A percentile compares a stretch with the other conserved stretches of the same genome.
Evolutionary conservation across 305 asterid genomes (phyloP).

Genomic region (Fraxinus dipetala): DNA sequence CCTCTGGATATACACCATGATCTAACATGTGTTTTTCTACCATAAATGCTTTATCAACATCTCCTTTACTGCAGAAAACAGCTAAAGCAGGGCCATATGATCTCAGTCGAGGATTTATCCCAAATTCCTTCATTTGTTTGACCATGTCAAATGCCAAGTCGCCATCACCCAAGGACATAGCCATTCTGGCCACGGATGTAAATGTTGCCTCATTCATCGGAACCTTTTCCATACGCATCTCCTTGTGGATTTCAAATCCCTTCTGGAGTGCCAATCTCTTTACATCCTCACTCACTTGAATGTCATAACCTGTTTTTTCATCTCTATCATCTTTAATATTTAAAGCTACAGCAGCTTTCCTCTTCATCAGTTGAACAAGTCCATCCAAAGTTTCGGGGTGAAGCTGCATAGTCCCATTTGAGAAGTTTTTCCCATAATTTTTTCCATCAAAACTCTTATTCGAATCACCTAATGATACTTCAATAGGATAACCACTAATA

Average conservation of each 20-base stretch:
- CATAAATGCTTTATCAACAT: constrained; percentile 65
- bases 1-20: constrained; percentile 66
- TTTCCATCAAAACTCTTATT: constrained; percentile 14
- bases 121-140: constrained; percentile 59
- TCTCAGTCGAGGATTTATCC: constrained; percentile 62
- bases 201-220: constrained; percentile 74
- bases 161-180: constrained; percentile 73
- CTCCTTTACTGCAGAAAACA: constrained; percentile 57
- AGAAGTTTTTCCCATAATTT: constrained; percentile 11
- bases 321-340: constrained; percentile 17
- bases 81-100: constrained; percentile 79
- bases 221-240: constrained; percentile 50
- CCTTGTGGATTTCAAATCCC: constrained; percentile 64
- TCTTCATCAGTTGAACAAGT: constrained; percentile 47
- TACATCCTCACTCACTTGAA: constrained; percentile 56
- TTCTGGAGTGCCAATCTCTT: constrained; percentile 54
- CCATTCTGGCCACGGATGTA: constrained; percentile 86
- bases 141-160: constrained; percentile 72
- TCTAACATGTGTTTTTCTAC: constrained; percentile 76
- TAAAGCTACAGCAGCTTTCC: constrained; percentile 18
- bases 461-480: constrained; percentile 17
- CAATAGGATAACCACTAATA: constrained; percentile 18
- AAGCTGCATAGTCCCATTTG: constrained; percentile 24
- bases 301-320: constrained; percentile 26
- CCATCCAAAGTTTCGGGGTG: constrained; percentile 40